Evolutionary conservation across 305 asterid genomes (phyloP), one percentile per base, ranked within the genome.

Genomic region (Nicotiana rustica): DNA sequence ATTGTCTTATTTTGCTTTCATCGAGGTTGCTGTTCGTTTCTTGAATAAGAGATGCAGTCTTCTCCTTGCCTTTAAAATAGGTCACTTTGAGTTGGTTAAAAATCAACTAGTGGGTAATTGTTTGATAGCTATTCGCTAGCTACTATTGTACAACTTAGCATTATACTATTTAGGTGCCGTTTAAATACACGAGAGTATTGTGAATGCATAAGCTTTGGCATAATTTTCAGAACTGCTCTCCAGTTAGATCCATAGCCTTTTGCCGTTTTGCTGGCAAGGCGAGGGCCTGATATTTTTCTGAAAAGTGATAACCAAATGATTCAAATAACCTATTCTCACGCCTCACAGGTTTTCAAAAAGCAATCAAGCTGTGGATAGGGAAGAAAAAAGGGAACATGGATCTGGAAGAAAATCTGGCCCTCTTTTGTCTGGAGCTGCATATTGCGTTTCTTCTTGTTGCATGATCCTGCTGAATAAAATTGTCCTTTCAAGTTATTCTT

Each of bases 401-500:
- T 29, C 67, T 55, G 85, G 78, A 81, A 85, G 86, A 86, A 84
- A 87, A 77, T 82, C 85, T 65, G 88, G 86, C 62, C 87, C 90
- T 78, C 33, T 87, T 17, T 13, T 87, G 49, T 84, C 92, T 59
- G 92, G 92, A 73, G 55, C 83, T 71, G 90, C 92, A 81, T 89
- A 89, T 56, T 89, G 92, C 84, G 49, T 89, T 82, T 84, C 92
- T 81, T 89, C 92, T 69, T 89, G 90, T 84, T 81, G 88, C 83
- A 89, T 89, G 92, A 89, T 89, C 76, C 79, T 89, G 84, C 85
- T 89, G 77, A 89, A 89, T 88, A 87, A 89, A 83, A 62, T 86
- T 86, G 88, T 89, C 64, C 86, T 87, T 6, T 87, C 92, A 79
- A 81, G 87, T 83, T 89, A 85, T 81, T 84, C 83, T 0, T 89